Conservation (phyloP, 1,284 basidiomycete species). For the Trichosporon sp. region DNA sequence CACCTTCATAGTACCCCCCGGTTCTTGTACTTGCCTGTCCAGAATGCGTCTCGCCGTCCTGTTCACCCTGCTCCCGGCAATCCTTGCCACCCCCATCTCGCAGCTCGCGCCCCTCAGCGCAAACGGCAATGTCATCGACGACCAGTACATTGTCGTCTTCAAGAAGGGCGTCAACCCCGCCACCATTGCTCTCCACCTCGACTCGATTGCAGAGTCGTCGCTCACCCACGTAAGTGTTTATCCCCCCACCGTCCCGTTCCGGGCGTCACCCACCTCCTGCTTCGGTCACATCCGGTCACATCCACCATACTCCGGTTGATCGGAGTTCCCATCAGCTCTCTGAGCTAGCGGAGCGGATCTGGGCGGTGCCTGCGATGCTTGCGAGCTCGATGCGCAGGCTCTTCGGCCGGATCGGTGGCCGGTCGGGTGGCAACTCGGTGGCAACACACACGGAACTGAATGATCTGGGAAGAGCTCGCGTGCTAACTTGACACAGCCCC, state of each 20-base stretch:
- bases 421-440: background rate
- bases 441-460: no score
- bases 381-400: background rate
- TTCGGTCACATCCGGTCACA: background rate
- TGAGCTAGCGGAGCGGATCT: background rate
- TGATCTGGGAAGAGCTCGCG: no score
- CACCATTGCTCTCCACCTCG: conserved; percentile 64
- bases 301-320: background rate
- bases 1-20: background rate
- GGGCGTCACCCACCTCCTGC: background rate
- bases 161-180: conserved; percentile 61
- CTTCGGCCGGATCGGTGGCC: background rate
- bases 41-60: conserved; percentile 33
- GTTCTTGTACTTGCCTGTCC: conserved; percentile 2
- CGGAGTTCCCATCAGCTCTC: background rate
- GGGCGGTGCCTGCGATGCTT: background rate
- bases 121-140: conserved; percentile 57
- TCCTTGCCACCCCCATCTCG: conserved; percentile 40
- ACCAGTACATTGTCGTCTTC: conserved; percentile 85
- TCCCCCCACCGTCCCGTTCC: conserved; percentile 49
- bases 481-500: conserved; percentile 24
- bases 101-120: conserved; percentile 37
- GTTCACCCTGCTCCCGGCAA: conserved; percentile 33
- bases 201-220: conserved; percentile 30
- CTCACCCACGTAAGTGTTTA: conserved; percentile 39